Base-by-base conservation (phyloP, 2,329 filamentous ascomycete genomes). In the Monilinia fructicola region DNA sequence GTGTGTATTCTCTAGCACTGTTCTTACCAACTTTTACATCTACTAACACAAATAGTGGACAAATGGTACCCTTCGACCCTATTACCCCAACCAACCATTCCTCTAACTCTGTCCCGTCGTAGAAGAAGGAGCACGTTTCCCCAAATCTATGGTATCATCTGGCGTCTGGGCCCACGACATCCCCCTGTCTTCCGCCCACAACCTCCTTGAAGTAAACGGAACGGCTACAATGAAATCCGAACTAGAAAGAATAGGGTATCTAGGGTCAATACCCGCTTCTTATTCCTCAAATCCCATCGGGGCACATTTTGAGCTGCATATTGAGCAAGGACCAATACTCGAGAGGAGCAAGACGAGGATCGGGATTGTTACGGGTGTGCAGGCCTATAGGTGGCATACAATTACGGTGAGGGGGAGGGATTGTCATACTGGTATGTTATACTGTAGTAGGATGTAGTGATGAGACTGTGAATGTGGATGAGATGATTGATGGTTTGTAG, bases 61-160 rank as follows among this genome's bases (percentile, higher is more conserved):
- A n/a, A 68, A 68, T 16, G 62, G 60, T 64, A 67, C 38, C 12
- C 2, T 28, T 16, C 12, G 1, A 11, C 9, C 18, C 23, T 6
- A n/a, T 48, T 11, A n/a, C 26, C 23, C 10, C 4, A 59, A 5
- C 28, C n/a, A 11, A 26, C 10, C 21, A 18, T 35, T 16, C 14
- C 16, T 23, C 50, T 63, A 66, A 66, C 18, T 6, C 21, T 3
- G 10, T 48, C 44, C 46, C 1, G 16, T 4, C 10, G 26, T 28
- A 93, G 91, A 95, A 79, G 92, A 95, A 78, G 91, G 91, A 3
- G 91, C 91, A 1, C 84, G 91, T 0, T 94, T 94, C 70, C 90
- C 91, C 0, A 87, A 87, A 64, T 90, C 86, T 40, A 93, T 92
- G 86, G 79, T 90, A 35, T 81, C 87, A 0, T 92, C 90, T 0